These are phyloP conservation scores for Pyrrhoderma noxium DNA, from an alignment of 1,284 basidiomycete species.

Conservation along the genomic window DNA sequence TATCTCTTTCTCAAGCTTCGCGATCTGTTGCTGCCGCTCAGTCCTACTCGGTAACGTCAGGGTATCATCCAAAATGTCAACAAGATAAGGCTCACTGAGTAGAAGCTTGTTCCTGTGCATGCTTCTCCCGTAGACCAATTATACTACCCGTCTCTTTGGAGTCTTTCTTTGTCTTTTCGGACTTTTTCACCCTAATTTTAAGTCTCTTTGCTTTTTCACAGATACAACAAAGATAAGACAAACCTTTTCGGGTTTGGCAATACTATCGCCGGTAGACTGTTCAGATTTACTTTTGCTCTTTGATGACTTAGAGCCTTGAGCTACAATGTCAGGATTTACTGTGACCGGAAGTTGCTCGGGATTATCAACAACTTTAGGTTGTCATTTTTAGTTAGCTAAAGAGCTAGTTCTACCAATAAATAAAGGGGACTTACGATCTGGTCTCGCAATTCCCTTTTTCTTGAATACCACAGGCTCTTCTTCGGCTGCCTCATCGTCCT, in stretches of 20 bases:
- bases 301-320: slow-evolving; percentile 6
- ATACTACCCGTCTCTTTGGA: slow-evolving; percentile 46
- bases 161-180: slow-evolving; percentile 31
- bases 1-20: slow-evolving; percentile 82
- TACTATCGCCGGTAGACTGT: background rate
- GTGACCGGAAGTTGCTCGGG: slow-evolving; percentile 23
- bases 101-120: slow-evolving; percentile 59
- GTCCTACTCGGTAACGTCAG: background rate
- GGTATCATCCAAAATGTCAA: background rate
- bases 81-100: slow-evolving; percentile 37
- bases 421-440: slow-evolving; percentile 57
- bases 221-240: background rate
- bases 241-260: background rate
- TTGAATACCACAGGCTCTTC: slow-evolving; percentile 45
- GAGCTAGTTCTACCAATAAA: background rate
- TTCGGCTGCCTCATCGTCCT: slow-evolving; percentile 61
- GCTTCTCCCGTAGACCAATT: slow-evolving; percentile 64
- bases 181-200: slow-evolving; percentile 17
- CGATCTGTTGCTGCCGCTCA: slow-evolving; percentile 49
- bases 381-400: background rate
- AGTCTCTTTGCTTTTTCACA: background rate
- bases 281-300: background rate
- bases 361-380: slow-evolving; percentile 45
- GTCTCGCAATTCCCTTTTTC: slow-evolving; percentile 75
- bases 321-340: slow-evolving; percentile 23